A percentile compares a stretch with the other conserved stretches of the same genome.
Conservation (phyloP, 1,284 basidiomycete species). For the Neonothopanus nambi region DNA sequence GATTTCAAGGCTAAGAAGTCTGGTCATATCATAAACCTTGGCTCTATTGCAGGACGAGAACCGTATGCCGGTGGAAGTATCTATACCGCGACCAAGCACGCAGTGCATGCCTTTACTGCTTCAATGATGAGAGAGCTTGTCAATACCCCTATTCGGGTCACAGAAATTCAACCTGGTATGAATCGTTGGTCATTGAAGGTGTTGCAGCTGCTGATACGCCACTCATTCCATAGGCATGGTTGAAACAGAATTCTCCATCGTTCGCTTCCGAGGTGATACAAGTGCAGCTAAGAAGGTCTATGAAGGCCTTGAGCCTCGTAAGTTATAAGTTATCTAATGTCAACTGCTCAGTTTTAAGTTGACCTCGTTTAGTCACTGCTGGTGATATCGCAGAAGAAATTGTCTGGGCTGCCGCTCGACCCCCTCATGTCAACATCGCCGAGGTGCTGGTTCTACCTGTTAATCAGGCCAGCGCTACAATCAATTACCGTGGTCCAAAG, state of each 20-base stretch:
- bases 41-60: conserved; percentile 91
- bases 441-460: conserved; percentile 79
- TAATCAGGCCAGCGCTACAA: conserved; percentile 76
- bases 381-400: conserved; percentile 96
- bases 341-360: not conserved
- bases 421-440: conserved; percentile 85
- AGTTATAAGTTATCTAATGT: conserved; percentile 28
- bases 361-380: conserved; percentile 58
- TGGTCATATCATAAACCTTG: conserved; percentile 96
- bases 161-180: conserved; percentile 86
- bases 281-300: conserved; percentile 86
- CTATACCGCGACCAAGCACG: conserved; percentile 86
- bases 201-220: conserved; percentile 8
- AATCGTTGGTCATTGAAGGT: not conserved
- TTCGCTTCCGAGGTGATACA: conserved; percentile 86
- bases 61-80: conserved; percentile 87
- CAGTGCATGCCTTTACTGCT: conserved; percentile 87
- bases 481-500: conserved; percentile 52
- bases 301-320: conserved; percentile 78
- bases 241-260: conserved; percentile 89
- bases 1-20: conserved; percentile 88
- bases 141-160: conserved; percentile 88
- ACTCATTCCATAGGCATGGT: conserved; percentile 66
- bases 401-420: conserved; percentile 90
- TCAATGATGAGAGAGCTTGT: conserved; percentile 86